A percentile compares a stretch with the other conserved stretches of the same genome.
These are phyloP conservation scores for Carex pumila DNA, from an alignment of 176 grass and related monocot species.

Conservation along the genomic window DNA sequence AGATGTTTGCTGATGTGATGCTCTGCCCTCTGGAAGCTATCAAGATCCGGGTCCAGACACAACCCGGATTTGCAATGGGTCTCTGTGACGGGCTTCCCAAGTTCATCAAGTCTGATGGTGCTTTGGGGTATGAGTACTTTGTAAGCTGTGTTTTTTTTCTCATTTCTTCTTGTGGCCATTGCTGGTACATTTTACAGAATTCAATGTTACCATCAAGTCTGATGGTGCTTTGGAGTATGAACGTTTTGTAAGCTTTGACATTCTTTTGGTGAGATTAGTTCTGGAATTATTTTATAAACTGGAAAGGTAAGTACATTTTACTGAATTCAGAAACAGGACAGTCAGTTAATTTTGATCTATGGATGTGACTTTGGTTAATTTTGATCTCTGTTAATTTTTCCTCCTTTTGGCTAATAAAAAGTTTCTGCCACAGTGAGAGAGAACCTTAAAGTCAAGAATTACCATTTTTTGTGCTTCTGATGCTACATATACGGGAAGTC, in stretches of 20 bases:
- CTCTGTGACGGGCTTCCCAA: conserved; percentile 68
- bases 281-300: not conserved
- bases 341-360: not conserved
- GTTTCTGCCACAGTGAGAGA: not conserved
- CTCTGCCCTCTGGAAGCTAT: conserved; percentile 95
- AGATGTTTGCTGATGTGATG: conserved; percentile 66
- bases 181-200: not conserved
- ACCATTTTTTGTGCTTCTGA: not conserved
- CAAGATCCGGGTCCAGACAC: conserved; percentile 80
- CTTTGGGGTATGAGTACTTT: conserved; percentile 57
- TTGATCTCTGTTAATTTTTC: not conserved
- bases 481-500: not conserved
- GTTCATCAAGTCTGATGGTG: conserved; percentile 67
- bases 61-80: conserved; percentile 57
- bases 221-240: conserved; percentile 72
- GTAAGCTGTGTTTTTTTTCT: not conserved
- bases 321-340: not conserved
- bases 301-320: not conserved
- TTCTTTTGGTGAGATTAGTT: not conserved
- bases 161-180: conserved; percentile 16
- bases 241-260: conserved; percentile 3
- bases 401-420: not conserved
- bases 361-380: not conserved
- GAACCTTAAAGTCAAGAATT: not conserved
- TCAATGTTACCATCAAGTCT: conserved; percentile 18